Evolutionary conservation across 495 filamentous ascomycete genomes (phyloP).

Genomic region (Penicilliopsis zonata): DNA sequence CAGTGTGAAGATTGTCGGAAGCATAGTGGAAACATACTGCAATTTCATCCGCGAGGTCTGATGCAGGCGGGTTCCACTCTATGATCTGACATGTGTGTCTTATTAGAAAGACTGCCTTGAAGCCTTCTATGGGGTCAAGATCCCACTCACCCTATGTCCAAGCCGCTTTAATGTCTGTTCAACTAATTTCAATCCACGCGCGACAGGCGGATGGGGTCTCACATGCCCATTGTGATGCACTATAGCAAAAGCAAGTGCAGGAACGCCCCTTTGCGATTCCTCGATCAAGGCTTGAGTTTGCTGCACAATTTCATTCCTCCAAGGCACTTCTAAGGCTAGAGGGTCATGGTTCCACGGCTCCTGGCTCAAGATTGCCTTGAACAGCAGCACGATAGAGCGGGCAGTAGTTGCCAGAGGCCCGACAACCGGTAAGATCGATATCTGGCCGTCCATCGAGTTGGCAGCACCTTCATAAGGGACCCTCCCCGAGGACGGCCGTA

Average conservation of each 20-base stretch:
- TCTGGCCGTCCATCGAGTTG: conserved; percentile 48
- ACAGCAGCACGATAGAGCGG: conserved; percentile 36
- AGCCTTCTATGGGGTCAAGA: background rate
- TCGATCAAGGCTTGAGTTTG: conserved; percentile 30
- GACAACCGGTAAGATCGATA: conserved; percentile 41
- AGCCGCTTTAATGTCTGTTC: conserved; percentile 34
- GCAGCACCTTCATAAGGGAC: conserved; percentile 33
- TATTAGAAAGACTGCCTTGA: background rate
- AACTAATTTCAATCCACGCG: conserved; percentile 39
- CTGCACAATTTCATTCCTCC: conserved; percentile 42
- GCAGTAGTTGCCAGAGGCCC: conserved; percentile 42
- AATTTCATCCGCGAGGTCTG: conserved; percentile 19
- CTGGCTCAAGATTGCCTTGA: conserved; percentile 40
- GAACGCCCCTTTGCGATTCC: conserved; percentile 11
- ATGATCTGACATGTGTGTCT: conserved; percentile 26
- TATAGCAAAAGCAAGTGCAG: conserved; percentile 40
- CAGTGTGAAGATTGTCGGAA: background rate
- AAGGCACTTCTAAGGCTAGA: conserved; percentile 46
- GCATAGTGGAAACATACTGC: conserved; percentile 10
- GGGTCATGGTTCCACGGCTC: conserved; percentile 58
- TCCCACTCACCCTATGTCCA: conserved; percentile 35
- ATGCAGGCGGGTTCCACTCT: conserved; percentile 45
- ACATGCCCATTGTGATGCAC: conserved; percentile 37
- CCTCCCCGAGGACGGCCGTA: conserved; percentile 33
- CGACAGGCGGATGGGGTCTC: conserved; percentile 40